Conservation (phyloP, 78 protist species). For the Cavenderia fasciculata region DNA sequence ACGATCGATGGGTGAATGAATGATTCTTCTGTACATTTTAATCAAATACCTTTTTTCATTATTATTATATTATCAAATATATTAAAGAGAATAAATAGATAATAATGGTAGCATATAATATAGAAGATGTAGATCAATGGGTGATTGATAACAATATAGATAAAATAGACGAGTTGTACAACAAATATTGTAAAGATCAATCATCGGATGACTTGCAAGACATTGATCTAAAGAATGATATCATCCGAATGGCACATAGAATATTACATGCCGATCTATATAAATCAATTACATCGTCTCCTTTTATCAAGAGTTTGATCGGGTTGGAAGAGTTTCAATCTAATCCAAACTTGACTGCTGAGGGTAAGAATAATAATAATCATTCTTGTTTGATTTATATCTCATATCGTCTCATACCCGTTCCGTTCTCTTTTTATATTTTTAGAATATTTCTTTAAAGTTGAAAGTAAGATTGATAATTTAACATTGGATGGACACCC, state of each 20-base stretch:
- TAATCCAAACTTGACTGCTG: neutral
- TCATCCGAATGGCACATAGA: slow-evolving; percentile 10
- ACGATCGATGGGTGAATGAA: too few relatives aligned
- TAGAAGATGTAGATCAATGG: slow-evolving; percentile 48
- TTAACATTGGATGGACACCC: slow-evolving; percentile 16
- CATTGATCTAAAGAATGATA: neutral
- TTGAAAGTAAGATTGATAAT: slow-evolving; percentile 10
- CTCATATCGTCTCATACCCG: neutral
- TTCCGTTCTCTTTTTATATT: neutral
- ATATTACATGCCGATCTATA: slow-evolving; percentile 15
- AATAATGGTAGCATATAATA: too few relatives aligned
- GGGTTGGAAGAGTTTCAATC: neutral
- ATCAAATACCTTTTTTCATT: too few relatives aligned
- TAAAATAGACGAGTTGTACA: too few relatives aligned
- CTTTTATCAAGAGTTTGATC: slow-evolving; percentile 4
- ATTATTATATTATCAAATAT: too few relatives aligned
- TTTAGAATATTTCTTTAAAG: slow-evolving; percentile 34
- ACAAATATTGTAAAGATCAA: too few relatives aligned
- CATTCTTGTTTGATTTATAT: neutral
- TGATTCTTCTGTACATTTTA: too few relatives aligned
- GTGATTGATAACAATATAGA: slow-evolving; percentile 28
- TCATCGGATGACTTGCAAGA: neutral
- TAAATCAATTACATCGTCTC: neutral
- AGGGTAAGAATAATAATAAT: neutral
- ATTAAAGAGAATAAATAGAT: too few relatives aligned